phyloP scores from a whole-genome alignment of 768 basidiomycete species.

The Mycena maculata region DNA sequence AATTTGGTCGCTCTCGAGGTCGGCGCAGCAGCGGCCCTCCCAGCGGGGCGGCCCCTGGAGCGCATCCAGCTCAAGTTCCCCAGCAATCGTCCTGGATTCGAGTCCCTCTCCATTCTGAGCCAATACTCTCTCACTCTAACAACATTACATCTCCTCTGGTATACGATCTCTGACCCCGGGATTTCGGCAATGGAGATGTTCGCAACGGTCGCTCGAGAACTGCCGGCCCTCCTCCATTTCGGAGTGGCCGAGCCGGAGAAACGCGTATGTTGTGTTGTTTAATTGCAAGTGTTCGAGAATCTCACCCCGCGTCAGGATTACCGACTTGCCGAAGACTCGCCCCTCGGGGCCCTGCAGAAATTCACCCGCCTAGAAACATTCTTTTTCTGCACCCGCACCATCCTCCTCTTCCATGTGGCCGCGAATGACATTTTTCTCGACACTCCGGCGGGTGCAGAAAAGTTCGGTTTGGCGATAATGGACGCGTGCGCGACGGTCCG shows the following conservation, averaged over 20 bases:
- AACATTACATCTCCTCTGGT: background rate
- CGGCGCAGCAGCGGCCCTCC: background rate
- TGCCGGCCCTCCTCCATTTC: slow-evolving; percentile 1
- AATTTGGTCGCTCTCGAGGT: slow-evolving; percentile 7
- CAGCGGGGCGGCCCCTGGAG: background rate
- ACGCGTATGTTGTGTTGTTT: too few relatives aligned
- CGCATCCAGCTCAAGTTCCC: background rate
- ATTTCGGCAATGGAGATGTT: background rate
- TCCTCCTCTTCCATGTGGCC: background rate
- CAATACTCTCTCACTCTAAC: background rate
- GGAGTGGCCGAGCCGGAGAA: slow-evolving; percentile 6
- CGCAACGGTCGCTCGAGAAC: background rate
- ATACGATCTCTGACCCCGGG: too few relatives aligned
- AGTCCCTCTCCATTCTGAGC: background rate
- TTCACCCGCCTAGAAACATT: slow-evolving; percentile 1
- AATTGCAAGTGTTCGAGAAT: too few relatives aligned
- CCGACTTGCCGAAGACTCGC: too few relatives aligned
- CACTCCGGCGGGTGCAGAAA: background rate
- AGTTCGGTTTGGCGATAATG: background rate
- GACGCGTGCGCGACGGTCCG: background rate
- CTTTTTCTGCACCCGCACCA: background rate
- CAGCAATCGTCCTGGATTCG: background rate
- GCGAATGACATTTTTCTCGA: background rate
- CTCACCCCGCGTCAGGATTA: too few relatives aligned
- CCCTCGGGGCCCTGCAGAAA: too few relatives aligned